Percentiles rank a stretch among this genome's conserved stretches.
phyloP scores from a whole-genome alignment of 1,284 basidiomycete genomes.

The Ceratobasidium sp. region DNA sequence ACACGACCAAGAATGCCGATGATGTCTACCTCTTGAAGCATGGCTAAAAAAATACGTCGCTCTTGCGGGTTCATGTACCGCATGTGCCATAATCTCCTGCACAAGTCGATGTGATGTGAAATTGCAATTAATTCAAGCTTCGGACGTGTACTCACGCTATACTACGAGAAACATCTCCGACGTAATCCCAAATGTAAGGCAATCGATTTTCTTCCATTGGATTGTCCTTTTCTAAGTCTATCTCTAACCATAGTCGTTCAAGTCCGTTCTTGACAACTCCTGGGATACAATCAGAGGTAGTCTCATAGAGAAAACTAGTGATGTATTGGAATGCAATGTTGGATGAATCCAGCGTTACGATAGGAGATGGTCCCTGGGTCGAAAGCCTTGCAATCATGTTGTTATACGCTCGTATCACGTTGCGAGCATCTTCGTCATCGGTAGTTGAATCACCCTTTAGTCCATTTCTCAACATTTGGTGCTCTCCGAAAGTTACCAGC shows the following conservation, averaged over 20 bases:
- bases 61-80: neutral
- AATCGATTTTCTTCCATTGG: neutral
- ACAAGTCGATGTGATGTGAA: neutral
- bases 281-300: neutral
- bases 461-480: neutral
- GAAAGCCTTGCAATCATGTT: neutral
- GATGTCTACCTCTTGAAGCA: neutral
- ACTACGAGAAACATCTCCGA: neutral
- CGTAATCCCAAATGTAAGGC: neutral
- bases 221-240: conserved; percentile 5
- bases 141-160: neutral
- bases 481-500: neutral
- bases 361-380: neutral
- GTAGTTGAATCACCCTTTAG: neutral
- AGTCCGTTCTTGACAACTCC: neutral
- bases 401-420: conserved; percentile 2
- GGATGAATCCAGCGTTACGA: neutral
- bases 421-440: neutral
- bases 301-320: neutral
- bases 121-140: neutral
- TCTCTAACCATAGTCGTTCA: neutral
- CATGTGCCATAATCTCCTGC: neutral
- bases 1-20: conserved; percentile 4
- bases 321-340: neutral
- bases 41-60: neutral